phyloP scores from a whole-genome alignment of 2,329 filamentous ascomycete species.

The Cladosporium sp. region DNA sequence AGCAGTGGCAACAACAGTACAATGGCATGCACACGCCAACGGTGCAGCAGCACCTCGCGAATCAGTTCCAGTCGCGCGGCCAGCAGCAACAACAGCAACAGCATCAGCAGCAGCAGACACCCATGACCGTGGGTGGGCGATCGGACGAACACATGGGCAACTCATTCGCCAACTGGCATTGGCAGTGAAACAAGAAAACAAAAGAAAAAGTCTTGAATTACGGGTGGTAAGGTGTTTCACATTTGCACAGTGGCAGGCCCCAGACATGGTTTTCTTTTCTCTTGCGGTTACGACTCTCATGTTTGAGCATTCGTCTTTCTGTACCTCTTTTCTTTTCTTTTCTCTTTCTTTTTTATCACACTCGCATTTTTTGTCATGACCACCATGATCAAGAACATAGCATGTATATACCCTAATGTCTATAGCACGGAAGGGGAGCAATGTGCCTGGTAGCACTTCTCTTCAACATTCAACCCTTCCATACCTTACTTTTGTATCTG shows the following conservation, averaged over 20 bases:
- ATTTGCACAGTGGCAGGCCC: background rate
- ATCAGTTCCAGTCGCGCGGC: conserved; percentile 1
- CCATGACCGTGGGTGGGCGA: background rate
- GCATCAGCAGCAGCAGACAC: background rate
- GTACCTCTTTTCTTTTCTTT: background rate
- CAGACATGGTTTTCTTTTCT: background rate
- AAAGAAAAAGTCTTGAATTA: background rate
- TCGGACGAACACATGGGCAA: conserved; percentile 8
- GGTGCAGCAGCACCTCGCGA: conserved; percentile 8
- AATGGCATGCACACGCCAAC: conserved; percentile 5
- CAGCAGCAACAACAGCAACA: background rate
- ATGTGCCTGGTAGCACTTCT: conserved; percentile 1
- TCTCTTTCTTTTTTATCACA: background rate
- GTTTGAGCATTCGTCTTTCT: background rate
- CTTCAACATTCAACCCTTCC: background rate
- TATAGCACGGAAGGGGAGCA: background rate
- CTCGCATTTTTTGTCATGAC: background rate
- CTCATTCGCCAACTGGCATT: conserved; percentile 5
- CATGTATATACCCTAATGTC: conserved; percentile 14
- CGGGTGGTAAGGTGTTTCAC: background rate
- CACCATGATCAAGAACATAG: background rate
- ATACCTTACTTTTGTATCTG: background rate
- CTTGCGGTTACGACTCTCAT: background rate
- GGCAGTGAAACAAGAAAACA: background rate
- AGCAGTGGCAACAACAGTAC: conserved; percentile 15